These are phyloP conservation scores for Gossypium sturtianum DNA, from an alignment of 345 rosid species.

Conservation along the genomic window DNA sequence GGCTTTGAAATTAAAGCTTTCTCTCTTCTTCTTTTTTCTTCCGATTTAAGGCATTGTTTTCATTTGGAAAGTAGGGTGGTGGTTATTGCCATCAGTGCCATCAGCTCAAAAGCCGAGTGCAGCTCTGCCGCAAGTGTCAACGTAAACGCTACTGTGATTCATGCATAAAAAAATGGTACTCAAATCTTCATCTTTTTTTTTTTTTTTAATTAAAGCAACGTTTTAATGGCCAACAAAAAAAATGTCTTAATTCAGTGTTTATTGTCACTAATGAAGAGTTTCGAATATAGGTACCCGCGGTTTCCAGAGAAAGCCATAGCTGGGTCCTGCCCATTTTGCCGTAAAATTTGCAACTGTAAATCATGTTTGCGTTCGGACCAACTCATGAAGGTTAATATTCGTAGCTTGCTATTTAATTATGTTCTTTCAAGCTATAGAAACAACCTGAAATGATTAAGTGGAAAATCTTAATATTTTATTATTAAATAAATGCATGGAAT, in stretches of 20 bases:
- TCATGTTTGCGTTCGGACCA: constrained; percentile 47
- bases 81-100: constrained; percentile 52
- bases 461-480: too few relatives aligned
- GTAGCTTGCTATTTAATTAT: background rate
- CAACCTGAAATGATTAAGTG: too few relatives aligned
- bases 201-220: background rate
- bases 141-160: constrained; percentile 41
- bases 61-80: background rate
- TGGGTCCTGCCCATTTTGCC: constrained; percentile 40
- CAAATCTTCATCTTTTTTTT: background rate
- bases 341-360: constrained; percentile 53
- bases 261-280: background rate
- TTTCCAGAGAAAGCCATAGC: constrained; percentile 33
- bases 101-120: constrained; percentile 28
- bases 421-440: background rate
- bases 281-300: constrained; percentile 40
- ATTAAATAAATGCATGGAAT: too few relatives aligned
- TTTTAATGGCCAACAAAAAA: background rate
- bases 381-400: constrained; percentile 24
- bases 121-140: constrained; percentile 33
- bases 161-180: constrained; percentile 39
- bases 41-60: background rate
- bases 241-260: background rate
- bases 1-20: background rate
- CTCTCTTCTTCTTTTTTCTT: background rate